Percentiles rank a stretch among this genome's conserved stretches.
Conservation (phyloP, 345 rosid genomes). For the Syzygium oleosum region DNA sequence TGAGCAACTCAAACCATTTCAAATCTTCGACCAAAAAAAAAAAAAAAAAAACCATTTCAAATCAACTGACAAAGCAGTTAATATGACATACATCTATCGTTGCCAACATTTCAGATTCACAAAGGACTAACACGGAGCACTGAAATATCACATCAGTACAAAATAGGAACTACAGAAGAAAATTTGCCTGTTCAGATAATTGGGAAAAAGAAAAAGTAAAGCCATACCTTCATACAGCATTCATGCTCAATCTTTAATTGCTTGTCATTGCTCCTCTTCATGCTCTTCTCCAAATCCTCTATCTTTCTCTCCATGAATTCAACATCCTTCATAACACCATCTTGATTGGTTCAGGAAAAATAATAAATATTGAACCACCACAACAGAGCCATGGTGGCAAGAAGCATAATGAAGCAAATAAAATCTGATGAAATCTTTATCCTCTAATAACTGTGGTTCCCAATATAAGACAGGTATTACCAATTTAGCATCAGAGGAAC, state of each 20-base stretch:
- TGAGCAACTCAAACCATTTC: background rate
- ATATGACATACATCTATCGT: background rate
- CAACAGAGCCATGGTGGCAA: background rate
- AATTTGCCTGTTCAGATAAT: background rate
- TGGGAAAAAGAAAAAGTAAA: background rate
- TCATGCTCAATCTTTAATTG: conserved; percentile 80
- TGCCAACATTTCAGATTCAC: background rate
- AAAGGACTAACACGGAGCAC: background rate
- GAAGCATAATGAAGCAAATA: background rate
- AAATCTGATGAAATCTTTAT: background rate
- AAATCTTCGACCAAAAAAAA: too few relatives aligned
- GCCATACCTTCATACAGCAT: conserved; percentile 41
- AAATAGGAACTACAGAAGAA: background rate
- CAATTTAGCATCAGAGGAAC: background rate
- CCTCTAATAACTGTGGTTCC: background rate
- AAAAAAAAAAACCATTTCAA: too few relatives aligned
- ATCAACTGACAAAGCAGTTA: background rate
- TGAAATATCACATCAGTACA: background rate
- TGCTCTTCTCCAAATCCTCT: conserved; percentile 93
- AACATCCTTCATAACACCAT: conserved; percentile 46
- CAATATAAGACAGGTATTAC: background rate
- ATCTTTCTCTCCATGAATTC: conserved; percentile 74
- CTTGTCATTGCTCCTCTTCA: conserved; percentile 99
- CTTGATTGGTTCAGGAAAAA: background rate
- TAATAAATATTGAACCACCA: background rate